phyloP scores from a whole-genome alignment of 345 rosid species.

The Gynandropsis gynandra region DNA sequence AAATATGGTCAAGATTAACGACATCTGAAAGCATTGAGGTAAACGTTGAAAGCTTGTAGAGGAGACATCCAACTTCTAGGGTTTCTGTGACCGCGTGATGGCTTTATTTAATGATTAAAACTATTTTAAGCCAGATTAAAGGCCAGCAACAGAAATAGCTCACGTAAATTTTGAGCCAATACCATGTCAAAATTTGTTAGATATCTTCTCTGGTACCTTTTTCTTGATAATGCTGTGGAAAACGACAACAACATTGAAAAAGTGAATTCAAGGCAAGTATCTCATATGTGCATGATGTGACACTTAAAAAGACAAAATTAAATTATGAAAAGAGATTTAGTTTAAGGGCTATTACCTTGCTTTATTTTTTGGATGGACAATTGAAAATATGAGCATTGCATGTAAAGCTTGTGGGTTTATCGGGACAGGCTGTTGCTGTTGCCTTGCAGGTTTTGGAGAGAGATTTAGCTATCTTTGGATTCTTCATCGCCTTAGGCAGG shows the following conservation, averaged over 20 bases:
- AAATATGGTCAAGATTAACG: slow-evolving; percentile 89
- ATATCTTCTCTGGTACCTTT: neutral
- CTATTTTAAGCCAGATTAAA: neutral
- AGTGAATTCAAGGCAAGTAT: slow-evolving; percentile 1
- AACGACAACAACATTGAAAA: no score
- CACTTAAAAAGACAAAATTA: slow-evolving; percentile 10
- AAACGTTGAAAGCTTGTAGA: slow-evolving; percentile 19
- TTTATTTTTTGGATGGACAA: slow-evolving; percentile 14
- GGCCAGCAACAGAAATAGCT: slow-evolving; percentile 5
- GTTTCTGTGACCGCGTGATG: neutral
- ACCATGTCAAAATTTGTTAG: slow-evolving; percentile 7
- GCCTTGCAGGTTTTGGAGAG: slow-evolving; percentile 76
- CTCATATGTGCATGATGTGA: slow-evolving; percentile 4
- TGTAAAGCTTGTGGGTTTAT: slow-evolving; percentile 23
- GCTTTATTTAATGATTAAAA: neutral
- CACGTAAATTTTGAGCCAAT: slow-evolving; percentile 10
- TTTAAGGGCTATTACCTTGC: no score
- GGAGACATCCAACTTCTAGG: slow-evolving; percentile 11
- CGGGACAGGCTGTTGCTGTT: slow-evolving; percentile 13
- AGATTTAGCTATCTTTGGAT: slow-evolving; percentile 97
- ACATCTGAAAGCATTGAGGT: slow-evolving; percentile 98
- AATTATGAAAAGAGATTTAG: neutral
- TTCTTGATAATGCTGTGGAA: slow-evolving; percentile 1
- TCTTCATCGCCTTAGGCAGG: slow-evolving; percentile 92
- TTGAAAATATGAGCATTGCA: no score